Evolutionary conservation across 192 early-diverging fungal genomes (phyloP).

Genomic region (Phlyctochytrium bullatum): DNA sequence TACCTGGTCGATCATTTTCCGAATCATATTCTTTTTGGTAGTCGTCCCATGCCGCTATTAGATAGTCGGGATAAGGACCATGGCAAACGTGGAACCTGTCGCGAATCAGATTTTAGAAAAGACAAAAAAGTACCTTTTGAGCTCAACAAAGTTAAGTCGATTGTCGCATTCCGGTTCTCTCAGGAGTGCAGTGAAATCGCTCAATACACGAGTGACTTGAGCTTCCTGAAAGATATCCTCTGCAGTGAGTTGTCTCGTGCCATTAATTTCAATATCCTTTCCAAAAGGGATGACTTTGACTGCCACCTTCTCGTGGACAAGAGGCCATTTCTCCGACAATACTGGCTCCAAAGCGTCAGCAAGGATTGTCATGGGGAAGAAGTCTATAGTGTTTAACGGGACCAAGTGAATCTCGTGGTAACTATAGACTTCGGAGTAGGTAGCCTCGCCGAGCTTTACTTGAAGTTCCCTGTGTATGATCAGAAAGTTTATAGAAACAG

Average conservation of each 20-base stretch:
- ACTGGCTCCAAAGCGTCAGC: too few relatives aligned
- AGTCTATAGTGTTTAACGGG: neutral
- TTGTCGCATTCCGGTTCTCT: neutral
- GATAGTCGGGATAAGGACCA: constrained; percentile 61
- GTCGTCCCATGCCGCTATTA: constrained; percentile 72
- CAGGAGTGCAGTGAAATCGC: too few relatives aligned
- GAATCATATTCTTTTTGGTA: constrained; percentile 61
- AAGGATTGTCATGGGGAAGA: neutral
- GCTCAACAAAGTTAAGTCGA: constrained; percentile 27
- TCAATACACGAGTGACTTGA: constrained; percentile 52
- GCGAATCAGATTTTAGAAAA: neutral
- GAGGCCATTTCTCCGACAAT: too few relatives aligned
- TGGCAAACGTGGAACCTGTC: constrained; percentile 63
- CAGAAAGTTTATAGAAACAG: neutral
- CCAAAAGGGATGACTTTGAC: constrained; percentile 84
- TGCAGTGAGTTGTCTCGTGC: constrained; percentile 45
- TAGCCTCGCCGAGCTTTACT: constrained; percentile 80
- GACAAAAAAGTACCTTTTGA: constrained; percentile 18
- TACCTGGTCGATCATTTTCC: constrained; percentile 71
- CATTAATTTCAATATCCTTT: constrained; percentile 31
- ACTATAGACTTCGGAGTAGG: constrained; percentile 77
- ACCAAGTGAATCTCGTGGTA: neutral
- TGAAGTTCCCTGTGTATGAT: constrained; percentile 8
- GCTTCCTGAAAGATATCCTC: constrained; percentile 66
- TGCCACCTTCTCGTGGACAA: constrained; percentile 44